These are phyloP conservation scores for Azolla pinnata DNA, from an alignment of 75 land plant genomes.

Conservation along the genomic window DNA sequence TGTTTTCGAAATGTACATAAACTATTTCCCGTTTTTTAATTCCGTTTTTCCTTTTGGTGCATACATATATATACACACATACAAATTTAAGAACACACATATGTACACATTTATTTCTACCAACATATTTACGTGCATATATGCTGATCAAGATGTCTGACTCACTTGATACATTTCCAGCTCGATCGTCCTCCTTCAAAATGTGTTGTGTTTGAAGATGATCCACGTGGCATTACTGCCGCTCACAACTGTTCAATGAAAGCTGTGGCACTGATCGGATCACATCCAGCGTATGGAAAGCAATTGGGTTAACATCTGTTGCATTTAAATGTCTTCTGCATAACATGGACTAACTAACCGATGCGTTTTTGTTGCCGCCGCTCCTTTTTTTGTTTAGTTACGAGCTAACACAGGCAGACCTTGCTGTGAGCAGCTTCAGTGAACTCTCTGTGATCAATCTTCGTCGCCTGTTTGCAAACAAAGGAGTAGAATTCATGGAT, in stretches of 20 bases:
- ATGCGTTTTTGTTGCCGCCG: too few species aligned
- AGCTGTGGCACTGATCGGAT: constrained; percentile 89
- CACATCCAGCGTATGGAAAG: constrained; percentile 95
- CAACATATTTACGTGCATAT: too few species aligned
- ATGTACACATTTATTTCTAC: too few species aligned
- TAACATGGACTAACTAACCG: too few species aligned
- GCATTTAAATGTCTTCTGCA: too few species aligned
- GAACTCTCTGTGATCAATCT: constrained; percentile 96
- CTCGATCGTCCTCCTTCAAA: constrained; percentile 87
- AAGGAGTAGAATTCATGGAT: constrained; percentile 85
- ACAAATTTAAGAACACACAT: too few species aligned
- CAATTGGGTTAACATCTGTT: too few species aligned
- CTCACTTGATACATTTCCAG: constrained; percentile 21
- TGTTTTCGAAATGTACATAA: too few species aligned
- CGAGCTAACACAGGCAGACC: constrained; percentile 89
- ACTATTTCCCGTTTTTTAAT: too few species aligned
- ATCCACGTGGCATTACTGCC: constrained; percentile 88
- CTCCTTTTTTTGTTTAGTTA: constrained; percentile 40
- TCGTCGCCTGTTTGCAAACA: constrained; percentile 81
- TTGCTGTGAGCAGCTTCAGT: constrained; percentile 75
- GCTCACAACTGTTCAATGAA: constrained; percentile 99
- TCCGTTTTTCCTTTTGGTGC: too few species aligned
- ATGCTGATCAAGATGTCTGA: too few species aligned
- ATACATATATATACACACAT: too few species aligned
- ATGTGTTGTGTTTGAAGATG: constrained; percentile 98